A percentile compares a stretch with the other conserved stretches of the same genome.
These are phyloP conservation scores for Tetrapyrgos nigripes DNA, from an alignment of 1,284 basidiomycete species.

Conservation along the genomic window DNA sequence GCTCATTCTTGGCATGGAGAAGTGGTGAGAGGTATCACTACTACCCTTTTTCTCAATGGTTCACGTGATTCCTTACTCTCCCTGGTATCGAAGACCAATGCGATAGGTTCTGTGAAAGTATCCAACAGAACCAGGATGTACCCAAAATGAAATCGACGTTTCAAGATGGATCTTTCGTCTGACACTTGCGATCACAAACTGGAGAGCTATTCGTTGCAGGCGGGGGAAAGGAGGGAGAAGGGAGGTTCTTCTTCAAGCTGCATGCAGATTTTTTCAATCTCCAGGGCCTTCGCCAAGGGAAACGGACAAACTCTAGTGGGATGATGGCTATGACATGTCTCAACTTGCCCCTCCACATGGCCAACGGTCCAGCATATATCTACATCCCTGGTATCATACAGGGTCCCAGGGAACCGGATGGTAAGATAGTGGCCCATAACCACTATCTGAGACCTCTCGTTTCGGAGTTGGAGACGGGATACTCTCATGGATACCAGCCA, in stretches of 20 bases:
- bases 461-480: constrained; percentile 2
- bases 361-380: constrained; percentile 9
- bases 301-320: constrained; percentile 7
- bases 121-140: neutral
- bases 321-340: constrained; percentile 7
- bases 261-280: constrained; percentile 17
- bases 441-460: constrained; percentile 5
- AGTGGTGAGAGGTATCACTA: constrained; percentile 6
- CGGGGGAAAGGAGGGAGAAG: constrained; percentile 2
- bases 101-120: constrained; percentile 9
- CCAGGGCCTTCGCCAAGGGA: constrained; percentile 8
- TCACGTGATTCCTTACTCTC: constrained; percentile 5
- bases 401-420: constrained; percentile 11
- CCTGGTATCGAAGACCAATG: constrained; percentile 9
- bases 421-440: neutral
- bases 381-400: constrained; percentile 11
- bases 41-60: constrained; percentile 10
- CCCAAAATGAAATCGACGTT: neutral
- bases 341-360: constrained; percentile 12
- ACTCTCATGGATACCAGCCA: neutral
- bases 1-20: too few species aligned
- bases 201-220: constrained; percentile 9
- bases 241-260: constrained; percentile 14
- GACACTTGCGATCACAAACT: neutral
- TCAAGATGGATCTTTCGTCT: neutral